Evolutionary conservation across 192 early-diverging fungal genomes (phyloP).

Genomic region (Rhizophagus clarus): DNA sequence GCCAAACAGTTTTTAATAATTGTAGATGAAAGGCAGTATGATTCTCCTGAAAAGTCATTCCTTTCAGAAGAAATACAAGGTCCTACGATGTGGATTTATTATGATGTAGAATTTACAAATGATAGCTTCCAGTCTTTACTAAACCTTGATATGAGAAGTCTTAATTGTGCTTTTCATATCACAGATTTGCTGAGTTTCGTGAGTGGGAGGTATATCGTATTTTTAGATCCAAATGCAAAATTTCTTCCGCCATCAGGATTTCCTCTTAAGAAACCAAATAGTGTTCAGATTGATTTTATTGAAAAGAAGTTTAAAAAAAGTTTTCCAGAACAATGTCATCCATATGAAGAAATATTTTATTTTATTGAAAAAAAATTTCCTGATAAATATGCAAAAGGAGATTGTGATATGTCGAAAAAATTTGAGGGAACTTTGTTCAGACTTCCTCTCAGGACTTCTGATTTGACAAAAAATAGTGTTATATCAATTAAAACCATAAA

Average conservation of each 20-base stretch:
- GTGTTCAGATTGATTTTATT: neutral
- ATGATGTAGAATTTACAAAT: slow-evolving; percentile 32
- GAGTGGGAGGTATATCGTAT: slow-evolving; percentile 26
- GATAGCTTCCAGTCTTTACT: slow-evolving; percentile 21
- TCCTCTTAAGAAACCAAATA: neutral
- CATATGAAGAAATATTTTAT: too few species aligned
- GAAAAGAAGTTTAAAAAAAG: neutral
- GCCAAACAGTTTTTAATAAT: neutral
- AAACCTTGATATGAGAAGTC: slow-evolving; percentile 29
- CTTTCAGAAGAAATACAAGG: slow-evolving; percentile 26
- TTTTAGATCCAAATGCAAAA: slow-evolving; percentile 30
- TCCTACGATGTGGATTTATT: slow-evolving; percentile 33
- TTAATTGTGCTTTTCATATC: slow-evolving; percentile 22
- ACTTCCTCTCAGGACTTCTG: slow-evolving; percentile 6
- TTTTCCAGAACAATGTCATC: neutral
- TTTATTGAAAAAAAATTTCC: neutral
- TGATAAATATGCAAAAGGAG: slow-evolving; percentile 21
- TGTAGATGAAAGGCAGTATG: neutral
- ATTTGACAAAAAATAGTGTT: too few species aligned
- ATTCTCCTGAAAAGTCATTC: neutral
- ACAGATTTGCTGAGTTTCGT: slow-evolving; percentile 34
- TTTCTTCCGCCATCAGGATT: slow-evolving; percentile 11
- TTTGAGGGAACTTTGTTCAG: too few species aligned
- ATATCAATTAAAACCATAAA: too few species aligned
- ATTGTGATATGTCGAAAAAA: too few species aligned